Percentiles rank a stretch among this genome's conserved stretches.
phyloP scores from a whole-genome alignment of 2,329 filamentous ascomycete species.

The Aspergillus neotritici region DNA sequence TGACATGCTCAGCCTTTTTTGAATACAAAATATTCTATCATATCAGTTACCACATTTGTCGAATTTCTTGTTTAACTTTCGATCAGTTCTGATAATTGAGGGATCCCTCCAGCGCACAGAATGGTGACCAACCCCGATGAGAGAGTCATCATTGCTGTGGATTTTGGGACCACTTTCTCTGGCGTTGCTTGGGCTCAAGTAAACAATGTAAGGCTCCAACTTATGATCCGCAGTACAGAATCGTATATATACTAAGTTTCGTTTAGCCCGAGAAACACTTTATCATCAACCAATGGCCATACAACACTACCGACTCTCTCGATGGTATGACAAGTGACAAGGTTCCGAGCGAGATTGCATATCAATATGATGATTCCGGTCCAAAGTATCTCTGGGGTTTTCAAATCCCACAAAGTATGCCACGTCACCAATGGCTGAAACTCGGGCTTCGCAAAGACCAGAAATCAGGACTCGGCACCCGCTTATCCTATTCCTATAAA shows the following conservation, averaged over 20 bases:
- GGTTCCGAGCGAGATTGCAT: conserved; percentile 16
- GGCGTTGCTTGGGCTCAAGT: conserved; percentile 18
- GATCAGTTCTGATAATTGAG: too few relatives aligned
- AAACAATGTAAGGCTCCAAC: conserved; percentile 10
- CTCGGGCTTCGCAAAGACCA: conserved; percentile 14
- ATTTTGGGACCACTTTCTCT: conserved; percentile 22
- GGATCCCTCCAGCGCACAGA: too few relatives aligned
- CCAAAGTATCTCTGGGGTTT: conserved; percentile 14
- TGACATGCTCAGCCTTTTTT: too few relatives aligned
- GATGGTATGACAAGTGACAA: conserved; percentile 20
- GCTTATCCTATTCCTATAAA: conserved; percentile 4
- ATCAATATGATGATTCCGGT: conserved; percentile 4
- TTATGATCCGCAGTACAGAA: not conserved
- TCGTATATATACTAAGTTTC: not conserved
- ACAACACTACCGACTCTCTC: not conserved
- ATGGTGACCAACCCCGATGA: not conserved
- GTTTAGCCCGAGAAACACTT: conserved; percentile 13
- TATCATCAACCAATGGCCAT: conserved; percentile 19
- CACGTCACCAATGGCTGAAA: conserved; percentile 21
- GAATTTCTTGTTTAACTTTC: too few relatives aligned
- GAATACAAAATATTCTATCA: too few relatives aligned
- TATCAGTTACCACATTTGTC: too few relatives aligned
- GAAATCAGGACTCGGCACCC: conserved; percentile 5
- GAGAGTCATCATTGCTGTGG: conserved; percentile 16
- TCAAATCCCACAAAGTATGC: conserved; percentile 13